Evolutionary conservation across 2,329 filamentous ascomycete genomes (phyloP), one percentile per base, ranked within the genome.

Genomic region (Pseudocercospora cruenta): DNA sequence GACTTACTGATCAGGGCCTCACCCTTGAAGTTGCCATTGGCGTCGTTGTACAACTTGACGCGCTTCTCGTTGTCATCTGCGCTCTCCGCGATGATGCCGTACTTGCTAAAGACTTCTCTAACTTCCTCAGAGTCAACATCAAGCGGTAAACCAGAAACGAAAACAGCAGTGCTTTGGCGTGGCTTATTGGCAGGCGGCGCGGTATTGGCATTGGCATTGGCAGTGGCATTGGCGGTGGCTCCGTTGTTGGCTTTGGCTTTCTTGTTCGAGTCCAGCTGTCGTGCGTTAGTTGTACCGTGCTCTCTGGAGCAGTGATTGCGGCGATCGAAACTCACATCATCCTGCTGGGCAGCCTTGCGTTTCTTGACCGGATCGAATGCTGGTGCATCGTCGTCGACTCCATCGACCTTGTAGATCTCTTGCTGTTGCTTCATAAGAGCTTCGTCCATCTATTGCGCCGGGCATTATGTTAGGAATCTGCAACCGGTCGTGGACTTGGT

Each of bases 21-120:
- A 67, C 95, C 95, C 77, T 97, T 98, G 84, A 97, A 96, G 16
- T 88, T 87, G 21, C 93, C 95, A 1, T 89, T 81, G 1, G 91
- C 88, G 76, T 97, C 90, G 21, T 84, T 88, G 80, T 99, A 99
- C 79, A 99, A 88, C 81, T 97, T 98, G 80, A 99, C 94, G 43
- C 95, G 90, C 53, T 93, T 92, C 54, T 89, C 87, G 64, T 92
- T 91, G 74, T 89, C 93, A 75, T 97, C 94, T 70, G 97, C 94
- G 79, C 96, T 92, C 79, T 98, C 94, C 58, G 94, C 93, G 70
- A 99, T 94, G 71, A 98, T 91, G 67, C 94, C 94, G 75, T 88
- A 96, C 78, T 92, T 94, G 58, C 90, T 92, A 82, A 99, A 99
- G 28, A 92, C 84, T 24, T 93, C 87, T 71, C 91, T 86, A 16